Conservation (phyloP, 805 yeast genomes). For the Metschnikowia noctiluminum region DNA sequence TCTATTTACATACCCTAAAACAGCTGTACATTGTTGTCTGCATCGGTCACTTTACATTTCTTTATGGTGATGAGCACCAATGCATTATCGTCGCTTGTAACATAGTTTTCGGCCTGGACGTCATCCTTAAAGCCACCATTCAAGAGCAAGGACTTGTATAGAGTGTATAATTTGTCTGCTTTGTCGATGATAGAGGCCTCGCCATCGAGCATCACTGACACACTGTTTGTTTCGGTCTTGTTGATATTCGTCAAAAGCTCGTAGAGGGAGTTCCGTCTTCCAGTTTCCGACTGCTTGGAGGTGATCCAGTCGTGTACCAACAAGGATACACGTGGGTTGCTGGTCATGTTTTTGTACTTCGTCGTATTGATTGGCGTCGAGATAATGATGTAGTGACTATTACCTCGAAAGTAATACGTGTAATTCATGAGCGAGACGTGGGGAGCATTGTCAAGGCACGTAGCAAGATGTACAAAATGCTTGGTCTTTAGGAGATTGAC, state of each 20-base stretch:
- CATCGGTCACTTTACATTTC: slow-evolving; percentile 76
- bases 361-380: slow-evolving; percentile 71
- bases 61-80: slow-evolving; percentile 63
- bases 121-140: slow-evolving; percentile 67
- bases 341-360: slow-evolving; percentile 65
- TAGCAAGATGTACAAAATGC: slow-evolving; percentile 79
- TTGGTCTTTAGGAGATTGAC: slow-evolving; percentile 51
- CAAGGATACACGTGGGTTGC: slow-evolving; percentile 76
- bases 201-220: slow-evolving; percentile 81
- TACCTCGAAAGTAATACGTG: slow-evolving; percentile 50
- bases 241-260: slow-evolving; percentile 72
- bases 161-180: slow-evolving; percentile 47
- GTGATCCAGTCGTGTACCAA: slow-evolving; percentile 90
- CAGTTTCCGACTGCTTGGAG: slow-evolving; percentile 38
- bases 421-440: slow-evolving; percentile 92
- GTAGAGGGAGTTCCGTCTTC: slow-evolving; percentile 27
- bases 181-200: slow-evolving; percentile 50
- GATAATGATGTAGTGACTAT: slow-evolving; percentile 55
- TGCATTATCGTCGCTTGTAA: slow-evolving; percentile 51
- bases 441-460: slow-evolving; percentile 70
- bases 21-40: slow-evolving; percentile 54
- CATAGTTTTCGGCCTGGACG: slow-evolving; percentile 51
- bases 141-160: slow-evolving; percentile 60
- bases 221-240: slow-evolving; percentile 67
- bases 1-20: slow-evolving; percentile 10